A percentile compares a stretch with the other conserved stretches of the same genome.
Conservation (phyloP, 345 rosid species). For the Litchi chinensis region DNA sequence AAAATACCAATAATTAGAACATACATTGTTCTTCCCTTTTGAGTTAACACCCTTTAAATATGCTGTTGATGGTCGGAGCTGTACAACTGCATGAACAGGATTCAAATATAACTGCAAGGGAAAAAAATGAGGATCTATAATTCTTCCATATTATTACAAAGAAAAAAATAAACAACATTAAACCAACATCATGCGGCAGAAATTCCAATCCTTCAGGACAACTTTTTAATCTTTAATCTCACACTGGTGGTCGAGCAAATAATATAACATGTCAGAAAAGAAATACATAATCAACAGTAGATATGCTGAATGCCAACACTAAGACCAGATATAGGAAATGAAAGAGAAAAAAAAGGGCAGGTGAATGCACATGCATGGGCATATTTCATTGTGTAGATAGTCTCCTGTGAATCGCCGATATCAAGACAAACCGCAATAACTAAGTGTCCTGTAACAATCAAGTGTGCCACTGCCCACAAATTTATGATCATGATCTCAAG, state of each 20-base stretch:
- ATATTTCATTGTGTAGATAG: neutral
- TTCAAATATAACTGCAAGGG: constrained; percentile 82
- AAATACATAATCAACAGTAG: neutral
- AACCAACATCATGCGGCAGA: constrained; percentile 1
- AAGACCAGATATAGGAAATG: neutral
- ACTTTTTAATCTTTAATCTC: neutral
- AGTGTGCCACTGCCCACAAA: neutral
- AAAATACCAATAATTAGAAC: neutral
- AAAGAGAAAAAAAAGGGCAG: neutral
- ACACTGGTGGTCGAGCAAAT: neutral
- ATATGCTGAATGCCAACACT: neutral
- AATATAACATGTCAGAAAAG: neutral
- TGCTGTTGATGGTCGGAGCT: constrained; percentile 74
- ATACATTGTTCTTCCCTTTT: constrained; percentile 42
- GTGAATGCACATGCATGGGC: neutral
- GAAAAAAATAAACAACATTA: neutral
- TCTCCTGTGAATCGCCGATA: neutral
- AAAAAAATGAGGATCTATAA: constrained; percentile 16
- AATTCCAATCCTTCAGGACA: neutral
- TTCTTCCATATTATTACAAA: neutral
- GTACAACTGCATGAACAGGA: constrained; percentile 83
- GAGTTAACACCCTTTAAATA: constrained; percentile 40
- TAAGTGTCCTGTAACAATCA: neutral
- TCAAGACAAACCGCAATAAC: neutral
- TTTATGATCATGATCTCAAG: neutral